Evolutionary conservation across 768 basidiomycete species (phyloP).

Genomic region (Hericium erinaceus): DNA sequence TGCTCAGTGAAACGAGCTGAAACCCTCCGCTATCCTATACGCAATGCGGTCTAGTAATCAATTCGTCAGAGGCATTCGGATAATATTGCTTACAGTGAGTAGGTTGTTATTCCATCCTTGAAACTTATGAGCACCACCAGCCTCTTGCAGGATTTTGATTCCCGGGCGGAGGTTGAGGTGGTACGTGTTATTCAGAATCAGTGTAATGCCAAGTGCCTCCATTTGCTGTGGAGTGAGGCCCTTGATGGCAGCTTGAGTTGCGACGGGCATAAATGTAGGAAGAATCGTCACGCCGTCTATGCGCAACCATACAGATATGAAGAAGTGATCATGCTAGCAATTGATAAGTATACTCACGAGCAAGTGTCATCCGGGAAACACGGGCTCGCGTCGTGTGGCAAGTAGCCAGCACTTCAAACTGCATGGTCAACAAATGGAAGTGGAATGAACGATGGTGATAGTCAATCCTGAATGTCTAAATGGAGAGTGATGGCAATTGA

Average conservation of each 20-base stretch:
- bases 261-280: conserved; percentile 91
- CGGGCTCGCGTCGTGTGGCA: conserved; percentile 77
- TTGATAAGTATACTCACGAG: conserved; percentile 42
- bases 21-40: conserved; percentile 82
- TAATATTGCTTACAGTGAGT: conserved; percentile 47
- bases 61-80: not conserved
- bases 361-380: conserved; percentile 76
- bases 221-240: conserved; percentile 82
- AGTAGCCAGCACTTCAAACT: conserved; percentile 75
- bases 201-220: conserved; percentile 69
- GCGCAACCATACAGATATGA: conserved; percentile 1
- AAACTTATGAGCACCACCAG: conserved; percentile 82
- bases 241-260: conserved; percentile 88
- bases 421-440: conserved; percentile 32
- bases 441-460: no score
- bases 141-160: conserved; percentile 57
- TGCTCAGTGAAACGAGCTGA: conserved; percentile 76
- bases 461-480: no score
- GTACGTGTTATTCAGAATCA: conserved; percentile 87
- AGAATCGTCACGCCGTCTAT: conserved; percentile 74
- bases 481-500: no score
- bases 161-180: conserved; percentile 85
- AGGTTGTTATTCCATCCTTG: conserved; percentile 85
- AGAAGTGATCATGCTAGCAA: conserved; percentile 2
- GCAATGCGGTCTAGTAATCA: conserved; percentile 1